Percentiles rank a stretch among this genome's conserved stretches.
Evolutionary conservation across 2,329 filamentous ascomycete species (phyloP).

Genomic region (Paradendryphiella salina): DNA sequence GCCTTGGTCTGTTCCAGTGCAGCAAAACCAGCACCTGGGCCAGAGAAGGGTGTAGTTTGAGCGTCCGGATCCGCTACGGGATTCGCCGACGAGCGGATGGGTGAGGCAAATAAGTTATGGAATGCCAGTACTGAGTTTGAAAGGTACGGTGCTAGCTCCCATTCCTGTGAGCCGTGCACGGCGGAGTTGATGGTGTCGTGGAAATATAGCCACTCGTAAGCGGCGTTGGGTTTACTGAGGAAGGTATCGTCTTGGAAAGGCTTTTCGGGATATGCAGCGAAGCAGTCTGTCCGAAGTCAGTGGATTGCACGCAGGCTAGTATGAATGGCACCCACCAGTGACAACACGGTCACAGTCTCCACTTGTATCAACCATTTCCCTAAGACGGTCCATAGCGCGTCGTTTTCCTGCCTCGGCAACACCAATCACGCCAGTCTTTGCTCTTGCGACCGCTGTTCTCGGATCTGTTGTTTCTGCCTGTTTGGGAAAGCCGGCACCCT

Average conservation of each 20-base stretch:
- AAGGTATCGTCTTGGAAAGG: slow-evolving; percentile 92
- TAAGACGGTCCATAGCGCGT: slow-evolving; percentile 69
- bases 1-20: slow-evolving; percentile 80
- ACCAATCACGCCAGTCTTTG: slow-evolving; percentile 55
- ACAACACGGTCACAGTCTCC: slow-evolving; percentile 79
- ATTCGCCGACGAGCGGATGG: slow-evolving; percentile 48
- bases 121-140: slow-evolving; percentile 86
- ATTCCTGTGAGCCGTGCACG: slow-evolving; percentile 83
- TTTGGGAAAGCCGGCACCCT: slow-evolving; percentile 76
- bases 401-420: slow-evolving; percentile 75
- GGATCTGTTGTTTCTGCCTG: slow-evolving; percentile 55
- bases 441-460: slow-evolving; percentile 58
- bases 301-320: not conserved
- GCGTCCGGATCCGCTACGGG: slow-evolving; percentile 48
- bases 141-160: slow-evolving; percentile 87
- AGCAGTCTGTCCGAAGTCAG: slow-evolving; percentile 63
- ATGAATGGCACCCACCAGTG: slow-evolving; percentile 50
- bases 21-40: slow-evolving; percentile 77
- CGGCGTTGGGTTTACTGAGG: slow-evolving; percentile 81
- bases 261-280: slow-evolving; percentile 80
- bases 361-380: slow-evolving; percentile 76
- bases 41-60: slow-evolving; percentile 71
- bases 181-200: slow-evolving; percentile 80
- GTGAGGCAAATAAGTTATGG: slow-evolving; percentile 85
- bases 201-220: slow-evolving; percentile 95